phyloP scores from a whole-genome alignment of 257 asterid genomes.

The Marsdenia floribunda region DNA sequence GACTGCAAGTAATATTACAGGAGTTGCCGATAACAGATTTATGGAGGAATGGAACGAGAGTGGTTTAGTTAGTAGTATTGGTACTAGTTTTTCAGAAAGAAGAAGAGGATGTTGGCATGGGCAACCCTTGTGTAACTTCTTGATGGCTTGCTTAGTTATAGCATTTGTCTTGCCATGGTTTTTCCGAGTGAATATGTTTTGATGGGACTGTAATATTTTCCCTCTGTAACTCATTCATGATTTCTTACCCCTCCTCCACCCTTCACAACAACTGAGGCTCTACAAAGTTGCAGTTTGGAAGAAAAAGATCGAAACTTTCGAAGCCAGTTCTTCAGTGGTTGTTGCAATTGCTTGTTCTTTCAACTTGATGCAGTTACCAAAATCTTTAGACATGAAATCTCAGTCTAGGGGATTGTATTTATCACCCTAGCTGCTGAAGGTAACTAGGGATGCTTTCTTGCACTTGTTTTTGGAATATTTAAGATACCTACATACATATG shows the following conservation, averaged over 20 bases:
- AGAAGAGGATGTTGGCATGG: conserved; percentile 52
- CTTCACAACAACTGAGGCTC: background rate
- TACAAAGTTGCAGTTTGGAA: too few relatives aligned
- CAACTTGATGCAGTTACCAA: background rate
- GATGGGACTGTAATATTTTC: background rate
- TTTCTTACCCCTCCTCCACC: background rate
- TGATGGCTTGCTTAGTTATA: conserved; percentile 69
- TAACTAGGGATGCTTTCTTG: background rate
- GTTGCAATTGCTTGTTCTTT: background rate
- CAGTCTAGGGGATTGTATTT: background rate
- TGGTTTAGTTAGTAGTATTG: conserved; percentile 12
- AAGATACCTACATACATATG: too few relatives aligned
- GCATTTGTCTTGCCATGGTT: conserved; percentile 82
- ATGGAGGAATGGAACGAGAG: conserved; percentile 70
- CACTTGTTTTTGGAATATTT: background rate
- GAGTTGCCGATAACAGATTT: conserved; percentile 39
- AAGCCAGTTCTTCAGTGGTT: background rate
- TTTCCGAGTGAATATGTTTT: conserved; percentile 62
- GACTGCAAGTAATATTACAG: conserved; percentile 51
- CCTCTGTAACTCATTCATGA: background rate
- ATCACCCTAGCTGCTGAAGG: background rate
- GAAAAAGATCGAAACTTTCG: too few relatives aligned
- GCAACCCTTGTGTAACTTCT: conserved; percentile 64
- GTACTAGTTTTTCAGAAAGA: conserved; percentile 16
- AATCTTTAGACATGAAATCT: background rate